Evolutionary conservation across 768 basidiomycete species (phyloP).

Genomic region (Daedaleopsis sinensis): DNA sequence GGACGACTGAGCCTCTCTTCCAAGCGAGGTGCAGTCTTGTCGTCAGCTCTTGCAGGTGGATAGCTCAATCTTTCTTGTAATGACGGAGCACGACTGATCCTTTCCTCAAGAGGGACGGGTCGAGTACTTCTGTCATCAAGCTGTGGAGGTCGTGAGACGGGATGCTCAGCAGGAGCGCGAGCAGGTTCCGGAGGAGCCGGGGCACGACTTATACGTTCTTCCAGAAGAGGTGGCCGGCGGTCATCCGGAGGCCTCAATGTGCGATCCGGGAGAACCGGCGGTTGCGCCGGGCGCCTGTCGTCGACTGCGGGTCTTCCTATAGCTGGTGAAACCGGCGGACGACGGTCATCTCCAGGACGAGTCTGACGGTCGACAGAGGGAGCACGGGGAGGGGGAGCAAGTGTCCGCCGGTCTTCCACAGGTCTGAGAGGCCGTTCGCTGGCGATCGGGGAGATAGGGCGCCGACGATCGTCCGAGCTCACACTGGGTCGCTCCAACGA

Average conservation of each 20-base stretch:
- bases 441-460: slow-evolving; percentile 8
- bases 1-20: slow-evolving; percentile 28
- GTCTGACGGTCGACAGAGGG: slow-evolving; percentile 2
- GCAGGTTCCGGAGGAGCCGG: slow-evolving; percentile 2
- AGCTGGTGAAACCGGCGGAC: slow-evolving; percentile 11
- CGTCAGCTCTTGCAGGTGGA: slow-evolving; percentile 15
- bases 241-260: slow-evolving; percentile 9
- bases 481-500: not conserved
- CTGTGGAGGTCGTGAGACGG: slow-evolving; percentile 12
- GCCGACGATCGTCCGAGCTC: slow-evolving; percentile 21
- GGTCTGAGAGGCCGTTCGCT: slow-evolving; percentile 10
- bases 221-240: slow-evolving; percentile 9
- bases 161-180: slow-evolving; percentile 23
- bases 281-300: slow-evolving; percentile 8
- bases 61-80: slow-evolving; percentile 29
- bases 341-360: slow-evolving; percentile 14
- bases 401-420: slow-evolving; percentile 23
- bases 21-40: slow-evolving; percentile 18
- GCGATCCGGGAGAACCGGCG: slow-evolving; percentile 5
- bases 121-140: slow-evolving; percentile 18
- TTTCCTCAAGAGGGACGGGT: slow-evolving; percentile 26
- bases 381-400: slow-evolving; percentile 4
- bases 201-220: slow-evolving; percentile 10
- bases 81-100: slow-evolving; percentile 23
- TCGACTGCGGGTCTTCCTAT: slow-evolving; percentile 12